A percentile compares a stretch with the other conserved stretches of the same genome.
phyloP scores from a whole-genome alignment of 768 basidiomycete species.

The Dendrothele bispora region DNA sequence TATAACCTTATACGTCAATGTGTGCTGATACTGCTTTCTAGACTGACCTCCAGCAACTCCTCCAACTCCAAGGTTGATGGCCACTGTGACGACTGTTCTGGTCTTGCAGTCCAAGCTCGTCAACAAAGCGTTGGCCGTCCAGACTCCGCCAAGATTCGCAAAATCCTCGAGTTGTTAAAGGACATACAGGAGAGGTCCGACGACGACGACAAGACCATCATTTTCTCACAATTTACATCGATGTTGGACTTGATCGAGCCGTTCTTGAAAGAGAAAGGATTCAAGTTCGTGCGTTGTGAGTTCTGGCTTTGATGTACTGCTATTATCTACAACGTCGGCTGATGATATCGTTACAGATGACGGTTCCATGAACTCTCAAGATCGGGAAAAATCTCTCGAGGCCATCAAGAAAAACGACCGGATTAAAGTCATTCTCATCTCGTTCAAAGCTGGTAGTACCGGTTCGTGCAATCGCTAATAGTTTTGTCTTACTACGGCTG shows the following conservation, averaged over 20 bases:
- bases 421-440: conserved; percentile 84
- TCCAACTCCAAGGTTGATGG: conserved; percentile 39
- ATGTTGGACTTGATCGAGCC: conserved; percentile 87
- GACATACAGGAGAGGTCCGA: conserved; percentile 60
- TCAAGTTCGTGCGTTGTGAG: conserved; percentile 87
- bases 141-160: conserved; percentile 84
- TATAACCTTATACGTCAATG: neutral
- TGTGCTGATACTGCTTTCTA: neutral
- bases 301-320: conserved; percentile 18
- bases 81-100: conserved; percentile 62
- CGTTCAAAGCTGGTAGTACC: conserved; percentile 93
- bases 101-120: conserved; percentile 48
- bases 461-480: conserved; percentile 43
- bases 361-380: conserved; percentile 76
- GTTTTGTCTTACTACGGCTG: conserved; percentile 5
- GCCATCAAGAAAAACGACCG: conserved; percentile 62
- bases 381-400: conserved; percentile 74
- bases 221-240: conserved; percentile 92
- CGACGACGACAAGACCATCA: conserved; percentile 85
- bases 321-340: neutral
- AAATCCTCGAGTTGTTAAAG: conserved; percentile 70
- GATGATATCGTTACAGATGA: conserved; percentile 58
- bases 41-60: conserved; percentile 35
- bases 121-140: conserved; percentile 57
- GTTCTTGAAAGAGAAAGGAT: conserved; percentile 67